Conservation (phyloP, 176 grass and related monocot species). For the Elaeis guineensis region DNA sequence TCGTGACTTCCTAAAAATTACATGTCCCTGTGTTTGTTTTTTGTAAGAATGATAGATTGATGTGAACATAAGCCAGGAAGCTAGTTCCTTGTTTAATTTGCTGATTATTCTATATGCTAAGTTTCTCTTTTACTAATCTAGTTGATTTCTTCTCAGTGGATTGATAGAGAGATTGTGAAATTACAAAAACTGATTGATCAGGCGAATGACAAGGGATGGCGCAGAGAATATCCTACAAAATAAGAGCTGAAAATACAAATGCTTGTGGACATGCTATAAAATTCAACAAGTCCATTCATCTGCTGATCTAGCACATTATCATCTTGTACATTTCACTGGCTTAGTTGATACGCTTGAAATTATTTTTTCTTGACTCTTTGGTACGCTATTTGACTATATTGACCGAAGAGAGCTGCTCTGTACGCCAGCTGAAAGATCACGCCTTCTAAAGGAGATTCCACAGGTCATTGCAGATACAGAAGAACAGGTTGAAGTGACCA, state of each 20-base stretch:
- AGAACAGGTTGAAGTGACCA: constrained; percentile 29
- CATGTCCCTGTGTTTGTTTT: not conserved
- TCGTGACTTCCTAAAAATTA: no score
- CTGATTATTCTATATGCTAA: not conserved
- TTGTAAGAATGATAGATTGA: not conserved
- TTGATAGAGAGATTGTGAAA: constrained; percentile 50
- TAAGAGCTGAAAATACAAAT: no score
- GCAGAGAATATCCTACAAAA: constrained; percentile 66
- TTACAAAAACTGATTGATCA: constrained; percentile 40
- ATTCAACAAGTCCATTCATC: not conserved
- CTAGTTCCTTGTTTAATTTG: not conserved
- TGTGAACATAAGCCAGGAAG: no score
- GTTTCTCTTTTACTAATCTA: not conserved
- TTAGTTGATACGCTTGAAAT: constrained; percentile 3
- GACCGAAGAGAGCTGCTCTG: constrained; percentile 37
- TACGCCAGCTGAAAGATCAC: constrained; percentile 48
- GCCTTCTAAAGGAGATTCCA: constrained; percentile 58
- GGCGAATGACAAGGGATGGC: constrained; percentile 59
- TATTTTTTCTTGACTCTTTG: constrained; percentile 45
- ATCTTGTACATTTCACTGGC: not conserved
- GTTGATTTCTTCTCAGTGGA: constrained; percentile 58
- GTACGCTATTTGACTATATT: constrained; percentile 47
- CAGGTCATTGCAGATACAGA: constrained; percentile 41
- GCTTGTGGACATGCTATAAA: not conserved
- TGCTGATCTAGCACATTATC: no score